Evolutionary conservation across 2,329 filamentous ascomycete genomes (phyloP), one percentile per base, ranked within the genome.

Genomic region (Hypoxylon sp.): DNA sequence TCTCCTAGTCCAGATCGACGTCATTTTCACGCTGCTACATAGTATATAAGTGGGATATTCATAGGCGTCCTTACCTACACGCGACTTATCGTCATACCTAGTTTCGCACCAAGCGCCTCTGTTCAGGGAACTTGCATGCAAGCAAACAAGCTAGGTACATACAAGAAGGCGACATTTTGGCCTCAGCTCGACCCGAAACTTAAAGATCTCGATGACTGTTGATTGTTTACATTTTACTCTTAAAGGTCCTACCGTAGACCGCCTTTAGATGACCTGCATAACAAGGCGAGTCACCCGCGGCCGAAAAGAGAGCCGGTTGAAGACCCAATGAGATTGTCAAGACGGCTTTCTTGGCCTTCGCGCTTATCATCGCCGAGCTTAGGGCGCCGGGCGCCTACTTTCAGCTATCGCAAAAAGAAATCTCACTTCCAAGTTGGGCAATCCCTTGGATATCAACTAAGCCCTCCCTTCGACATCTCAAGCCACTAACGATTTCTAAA

Each of bases 231-330:
- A 58, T 68, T 58, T 56, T 34, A 19, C 52, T 43, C 53, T 19
- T 59, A 41, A 28, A 20, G 60, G 48, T 50, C 51, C 55, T 58
- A 54, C 60, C 52, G 48, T 59, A 62, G 62, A 68, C 68, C 65
- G 64, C 57, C 48, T 59, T 47, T 24, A 28, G 50, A 67, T 67
- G 52, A 68, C 65, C 49, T 68, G 69, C 67, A 71, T 71, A 39
- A 47, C 20, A 50, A 62, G 46, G 64, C 58, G 59, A 63, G 59
- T 63, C 56, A 56, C 60, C 59, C 48, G 47, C 46, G 50, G 52
- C 59, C 46, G 39, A 53, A 55, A 65, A 59, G 52, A 47, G 53
- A 49, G 34, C 62, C 53, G 34, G 44, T n/a, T 34, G 11, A 56
- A 34, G 54, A 53, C 26, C 67, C 68, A 70, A 69, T 70, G 15